Percentiles rank a stretch among this genome's conserved stretches.
Conservation (phyloP, 1,139 yeast genomes). For the Taiozyma sp. region DNA sequence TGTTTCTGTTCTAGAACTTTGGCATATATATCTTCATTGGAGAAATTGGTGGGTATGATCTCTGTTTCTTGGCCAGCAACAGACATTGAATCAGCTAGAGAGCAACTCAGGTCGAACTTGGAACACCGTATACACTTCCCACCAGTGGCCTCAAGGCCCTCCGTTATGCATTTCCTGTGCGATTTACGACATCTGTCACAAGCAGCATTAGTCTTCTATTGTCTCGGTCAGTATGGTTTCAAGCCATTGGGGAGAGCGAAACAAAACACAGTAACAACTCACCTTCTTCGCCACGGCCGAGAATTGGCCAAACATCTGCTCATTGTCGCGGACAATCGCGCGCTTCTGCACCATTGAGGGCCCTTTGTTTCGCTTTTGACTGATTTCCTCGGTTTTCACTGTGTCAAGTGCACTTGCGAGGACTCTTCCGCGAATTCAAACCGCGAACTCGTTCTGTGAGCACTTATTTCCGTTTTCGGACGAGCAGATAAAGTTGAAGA, state of each 20-base stretch:
- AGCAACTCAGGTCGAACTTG: background rate
- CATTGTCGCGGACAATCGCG: background rate
- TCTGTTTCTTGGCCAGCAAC: background rate
- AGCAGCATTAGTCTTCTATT: conserved; percentile 1
- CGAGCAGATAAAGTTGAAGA: conserved; percentile 4
- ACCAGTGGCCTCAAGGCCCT: background rate
- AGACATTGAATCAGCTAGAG: background rate
- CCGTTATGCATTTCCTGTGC: conserved; percentile 1
- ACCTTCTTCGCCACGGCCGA: background rate
- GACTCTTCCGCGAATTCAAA: background rate
- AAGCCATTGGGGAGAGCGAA: background rate
- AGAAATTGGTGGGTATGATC: background rate
- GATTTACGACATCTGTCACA: conserved; percentile 1
- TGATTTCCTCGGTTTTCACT: too few species aligned
- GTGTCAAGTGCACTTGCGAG: too few species aligned
- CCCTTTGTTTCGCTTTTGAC: background rate
- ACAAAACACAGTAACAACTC: background rate
- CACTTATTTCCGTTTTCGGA: conserved; percentile 14
- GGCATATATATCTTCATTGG: conserved; percentile 8
- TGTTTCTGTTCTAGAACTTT: conserved; percentile 4
- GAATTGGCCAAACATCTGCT: background rate
- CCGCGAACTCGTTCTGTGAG: conserved; percentile 7
- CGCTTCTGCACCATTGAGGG: background rate
- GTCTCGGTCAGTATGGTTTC: background rate
- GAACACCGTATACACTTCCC: background rate